These are phyloP conservation scores for Elongisporangium anandrum DNA, from an alignment of 352 stramenopile species.

Conservation along the genomic window DNA sequence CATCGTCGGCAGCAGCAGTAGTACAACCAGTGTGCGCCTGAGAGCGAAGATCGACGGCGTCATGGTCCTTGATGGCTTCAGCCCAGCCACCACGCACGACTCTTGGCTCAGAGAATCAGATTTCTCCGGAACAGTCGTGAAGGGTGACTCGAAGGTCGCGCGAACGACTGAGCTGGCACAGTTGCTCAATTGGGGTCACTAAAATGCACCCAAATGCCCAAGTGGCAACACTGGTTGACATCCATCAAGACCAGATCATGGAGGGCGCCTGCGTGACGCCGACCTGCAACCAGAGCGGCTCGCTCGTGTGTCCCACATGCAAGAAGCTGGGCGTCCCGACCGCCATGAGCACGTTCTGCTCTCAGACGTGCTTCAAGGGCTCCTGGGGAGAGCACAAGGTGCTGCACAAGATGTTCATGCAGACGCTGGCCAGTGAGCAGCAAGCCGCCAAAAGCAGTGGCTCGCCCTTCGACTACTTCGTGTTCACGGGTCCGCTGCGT, in stretches of 20 bases:
- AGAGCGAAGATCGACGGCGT: too few species aligned
- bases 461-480: constrained; percentile 61
- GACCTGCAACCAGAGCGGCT: constrained; percentile 54
- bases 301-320: constrained; percentile 84
- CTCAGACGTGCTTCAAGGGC: constrained; percentile 92
- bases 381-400: constrained; percentile 92
- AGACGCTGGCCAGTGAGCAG: constrained; percentile 43
- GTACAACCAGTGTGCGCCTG: too few species aligned
- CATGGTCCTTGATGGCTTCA: too few species aligned
- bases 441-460: constrained; percentile 7
- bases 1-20: too few species aligned
- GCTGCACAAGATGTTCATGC: constrained; percentile 89
- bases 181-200: too few species aligned
- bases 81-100: too few species aligned
- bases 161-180: too few species aligned
- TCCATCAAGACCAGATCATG: not conserved
- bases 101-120: too few species aligned
- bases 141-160: too few species aligned
- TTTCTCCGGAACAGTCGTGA: too few species aligned
- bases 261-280: constrained; percentile 31
- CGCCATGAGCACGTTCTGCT: constrained; percentile 81
- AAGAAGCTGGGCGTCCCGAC: constrained; percentile 77
- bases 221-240: not conserved
- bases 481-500: constrained; percentile 83
- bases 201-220: too few species aligned